A percentile compares a stretch with the other conserved stretches of the same genome.
Conservation (phyloP, 306 rosid species). For the Arachis hypogaea region DNA sequence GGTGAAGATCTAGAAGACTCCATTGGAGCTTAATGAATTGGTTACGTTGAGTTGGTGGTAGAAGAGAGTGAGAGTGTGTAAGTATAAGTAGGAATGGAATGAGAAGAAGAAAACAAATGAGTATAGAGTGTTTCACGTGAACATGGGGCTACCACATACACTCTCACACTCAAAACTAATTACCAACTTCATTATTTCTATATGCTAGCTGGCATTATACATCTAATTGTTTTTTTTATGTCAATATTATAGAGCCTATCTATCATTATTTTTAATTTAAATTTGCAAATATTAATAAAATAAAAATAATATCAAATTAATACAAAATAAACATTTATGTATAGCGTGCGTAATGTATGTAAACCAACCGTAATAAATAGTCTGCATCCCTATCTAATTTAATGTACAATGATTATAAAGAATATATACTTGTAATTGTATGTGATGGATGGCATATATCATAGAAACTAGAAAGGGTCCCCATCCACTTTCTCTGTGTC, state of each 20-base stretch:
- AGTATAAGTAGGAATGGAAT: neutral
- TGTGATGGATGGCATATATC: neutral
- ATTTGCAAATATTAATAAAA: no score
- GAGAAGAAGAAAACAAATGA: slow-evolving; percentile 54
- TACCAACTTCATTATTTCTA: slow-evolving; percentile 41
- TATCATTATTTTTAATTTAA: no score
- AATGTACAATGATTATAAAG: slow-evolving; percentile 5
- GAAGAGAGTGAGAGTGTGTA: neutral
- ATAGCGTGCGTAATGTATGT: neutral
- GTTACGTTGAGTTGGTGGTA: no score
- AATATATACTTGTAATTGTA: neutral
- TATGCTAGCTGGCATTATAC: slow-evolving; percentile 59
- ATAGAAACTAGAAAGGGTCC: slow-evolving; percentile 16
- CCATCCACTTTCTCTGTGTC: slow-evolving; percentile 7
- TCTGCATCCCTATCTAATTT: neutral
- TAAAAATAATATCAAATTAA: no score
- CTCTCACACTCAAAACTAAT: slow-evolving; percentile 40
- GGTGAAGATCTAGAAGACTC: slow-evolving; percentile 56
- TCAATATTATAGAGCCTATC: no score
- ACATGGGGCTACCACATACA: slow-evolving; percentile 53
- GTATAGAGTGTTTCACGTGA: slow-evolving; percentile 69
- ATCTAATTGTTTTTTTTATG: neutral
- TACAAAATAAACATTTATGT: no score
- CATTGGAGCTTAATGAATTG: slow-evolving; percentile 45
- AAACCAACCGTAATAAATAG: neutral